Evolutionary conservation across 2,329 filamentous ascomycete species (phyloP), one percentile per base, ranked within the genome.

Genomic region (Clathrospora elynae): DNA sequence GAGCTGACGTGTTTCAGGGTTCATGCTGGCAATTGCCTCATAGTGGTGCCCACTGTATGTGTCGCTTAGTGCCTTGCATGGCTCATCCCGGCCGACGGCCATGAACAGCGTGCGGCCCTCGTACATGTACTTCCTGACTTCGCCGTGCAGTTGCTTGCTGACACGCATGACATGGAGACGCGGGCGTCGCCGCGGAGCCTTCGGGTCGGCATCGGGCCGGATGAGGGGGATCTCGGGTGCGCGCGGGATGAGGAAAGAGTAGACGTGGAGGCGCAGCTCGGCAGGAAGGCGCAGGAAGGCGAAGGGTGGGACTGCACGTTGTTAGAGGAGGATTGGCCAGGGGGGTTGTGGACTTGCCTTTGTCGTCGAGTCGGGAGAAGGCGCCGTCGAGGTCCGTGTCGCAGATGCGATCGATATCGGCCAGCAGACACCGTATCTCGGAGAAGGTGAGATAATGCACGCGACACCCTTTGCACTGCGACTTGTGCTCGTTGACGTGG

Each of bases 401-500:
- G 22, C 58, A 56, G 3, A 51, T 12, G 3, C 36, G 30, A 18
- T 64, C 61, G 6, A 64, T 49, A 1, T 31, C 29, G 34, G 35
- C 37, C 1, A 66, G 45, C 17, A 57, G 28, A 3, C 10, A 17
- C 6, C 59, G 49, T 16, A 64, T 39, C 6, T 53, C 46, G 8
- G 62, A 62, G 30, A 61, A 61, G 2, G 43, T 59, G 12, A 58
- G 54, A 16, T 53, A n/a, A n/a, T n/a, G n/a, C n/a, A n/a, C n/a
- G n/a, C 50, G 19, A 47, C 37, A 9, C 49, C 54, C 31, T 43
- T 49, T 41, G 17, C 42, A 50, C 8, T 55, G 42, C 7, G 45
- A 47, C 8, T 22, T 38, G 26, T 45, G 46, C 5, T 13, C 35
- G 18, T 64, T 64, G 7, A 51, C 37, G 18, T 50, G 58, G 0